Base-by-base conservation (phyloP, 345 rosid genomes). In the Eucalyptus virginea region DNA sequence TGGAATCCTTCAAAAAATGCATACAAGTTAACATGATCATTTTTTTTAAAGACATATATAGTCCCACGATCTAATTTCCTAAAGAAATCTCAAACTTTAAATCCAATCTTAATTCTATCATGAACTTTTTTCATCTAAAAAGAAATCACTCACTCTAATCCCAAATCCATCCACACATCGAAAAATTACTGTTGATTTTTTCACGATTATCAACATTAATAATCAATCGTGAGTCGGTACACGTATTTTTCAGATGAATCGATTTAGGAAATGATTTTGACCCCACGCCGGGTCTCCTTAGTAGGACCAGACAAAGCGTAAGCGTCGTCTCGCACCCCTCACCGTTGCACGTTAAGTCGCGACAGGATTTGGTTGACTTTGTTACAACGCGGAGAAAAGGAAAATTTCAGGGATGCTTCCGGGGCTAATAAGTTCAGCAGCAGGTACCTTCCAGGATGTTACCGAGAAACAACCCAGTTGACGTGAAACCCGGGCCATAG, bases 21-120 rank as follows among this genome's bases (percentile, higher is more conserved):
- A 21, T 54, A 54, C 60, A 54, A 23, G 11, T 23, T 54, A 21
- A 54, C 1, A 23, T 23, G 24, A 21, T 54, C 60, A 54, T 54
- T 1, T 54, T 54, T 54, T 54, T 21, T 54, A 54, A 21, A 21
- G 60, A 54, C 60, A 1, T 54, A 54, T 1, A 23, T 2, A 21
- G 5, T 23, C 24, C 26, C 60, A 54, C 1, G 3, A 21, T 54
- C 28, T 54, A 54, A 23, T 54, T 54, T 23, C 60, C 60, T 54
- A 9, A 21, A 23, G n/a, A 54, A 49, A 13, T 49, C 50, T 49
- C 50, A 48, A 49, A 49, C 50, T 49, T 3, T 51, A 51, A 17
- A 2, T 17, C 3, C 0, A 51, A 51, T 0, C 23, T 51, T 51
- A 18, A 51, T 51, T 51, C 0, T 51, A 0, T 51, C 23, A 18